These are phyloP conservation scores for Austroboletus novae-zelandiae DNA, from an alignment of 1,284 basidiomycete species.

Conservation along the genomic window DNA sequence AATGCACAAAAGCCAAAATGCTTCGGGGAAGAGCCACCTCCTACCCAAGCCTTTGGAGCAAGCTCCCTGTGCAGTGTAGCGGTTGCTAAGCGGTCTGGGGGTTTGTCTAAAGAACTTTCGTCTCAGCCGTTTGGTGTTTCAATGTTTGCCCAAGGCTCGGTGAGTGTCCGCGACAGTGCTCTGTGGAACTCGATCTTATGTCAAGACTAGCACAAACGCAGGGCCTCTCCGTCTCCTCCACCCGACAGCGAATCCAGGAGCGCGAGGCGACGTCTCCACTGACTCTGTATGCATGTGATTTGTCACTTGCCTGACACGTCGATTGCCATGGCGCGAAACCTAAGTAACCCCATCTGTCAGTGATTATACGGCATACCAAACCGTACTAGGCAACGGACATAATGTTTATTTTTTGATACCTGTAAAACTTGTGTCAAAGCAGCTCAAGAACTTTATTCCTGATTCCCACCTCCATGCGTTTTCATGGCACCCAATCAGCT, in stretches of 20 bases:
- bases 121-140: slow-evolving; percentile 4
- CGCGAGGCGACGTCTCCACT: slow-evolving; percentile 15
- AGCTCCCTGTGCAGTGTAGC: slow-evolving; percentile 32
- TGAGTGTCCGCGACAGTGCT: not conserved
- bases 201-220: slow-evolving; percentile 17
- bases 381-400: not conserved
- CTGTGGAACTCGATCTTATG: slow-evolving; percentile 2
- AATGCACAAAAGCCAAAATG: slow-evolving; percentile 2
- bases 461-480: not conserved
- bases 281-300: not conserved
- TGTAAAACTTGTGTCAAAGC: not conserved
- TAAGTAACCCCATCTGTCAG: not conserved
- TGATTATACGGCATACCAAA: not conserved
- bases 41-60: slow-evolving; percentile 44
- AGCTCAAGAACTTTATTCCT: not conserved
- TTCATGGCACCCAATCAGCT: slow-evolving; percentile 20
- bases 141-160: slow-evolving; percentile 20
- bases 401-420: not conserved
- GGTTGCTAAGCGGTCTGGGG: not conserved
- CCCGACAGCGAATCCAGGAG: not conserved
- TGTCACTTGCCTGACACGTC: not conserved
- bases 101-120: not conserved
- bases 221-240: slow-evolving; percentile 6
- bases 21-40: slow-evolving; percentile 8
- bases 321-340: not conserved